Base-by-base conservation (phyloP, 345 rosid species). In the Pelargonium nanum region DNA sequence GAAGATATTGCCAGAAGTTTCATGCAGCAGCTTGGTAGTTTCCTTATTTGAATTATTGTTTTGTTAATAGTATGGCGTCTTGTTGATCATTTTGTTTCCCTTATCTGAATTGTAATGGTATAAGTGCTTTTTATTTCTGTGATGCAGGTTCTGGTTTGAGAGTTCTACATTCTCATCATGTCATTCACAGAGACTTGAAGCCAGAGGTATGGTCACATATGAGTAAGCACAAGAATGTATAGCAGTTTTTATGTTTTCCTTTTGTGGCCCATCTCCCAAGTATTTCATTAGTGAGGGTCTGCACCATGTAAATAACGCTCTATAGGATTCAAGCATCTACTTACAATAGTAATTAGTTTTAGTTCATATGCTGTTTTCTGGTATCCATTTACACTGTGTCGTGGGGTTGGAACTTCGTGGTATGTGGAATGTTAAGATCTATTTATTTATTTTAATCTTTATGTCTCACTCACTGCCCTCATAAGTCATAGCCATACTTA, bases 171-270 rank as follows among this genome's bases (percentile, higher is more conserved):
- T 74, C 80, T 63, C 71, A 73, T 50, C 77, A 78, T 55, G 68
- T 85, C 40, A 66, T 88, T 44, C 89, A 83, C 59, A 72, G 87
- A 61, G 89, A 88, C 67, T 62, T 88, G 69, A 85, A 85, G 73
- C 89, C 85, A 0, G 78, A 83, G 85, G 89, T 81, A 75, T 30
- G 56, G n/a, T 12, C 48, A 12, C 48, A 0, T 40, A 40, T 40
- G 9, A 40, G 15, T 40, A 40, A 1, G 16, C 16, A 40, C 9
- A 7, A 40, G 48, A 40, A 40, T 40, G 1, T 2, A n/a, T n/a
- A n/a, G n/a, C n/a, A n/a, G n/a, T n/a, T n/a, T n/a, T n/a, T n/a
- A n/a, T n/a, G n/a, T n/a, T n/a, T n/a, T n/a, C n/a, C n/a, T n/a
- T n/a, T n/a, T n/a, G n/a, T n/a, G n/a, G n/a, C n/a, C n/a, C n/a